Evolutionary conservation across 805 yeast genomes (phyloP).

Genomic region (Wickerhamomyces sydowiorum): DNA sequence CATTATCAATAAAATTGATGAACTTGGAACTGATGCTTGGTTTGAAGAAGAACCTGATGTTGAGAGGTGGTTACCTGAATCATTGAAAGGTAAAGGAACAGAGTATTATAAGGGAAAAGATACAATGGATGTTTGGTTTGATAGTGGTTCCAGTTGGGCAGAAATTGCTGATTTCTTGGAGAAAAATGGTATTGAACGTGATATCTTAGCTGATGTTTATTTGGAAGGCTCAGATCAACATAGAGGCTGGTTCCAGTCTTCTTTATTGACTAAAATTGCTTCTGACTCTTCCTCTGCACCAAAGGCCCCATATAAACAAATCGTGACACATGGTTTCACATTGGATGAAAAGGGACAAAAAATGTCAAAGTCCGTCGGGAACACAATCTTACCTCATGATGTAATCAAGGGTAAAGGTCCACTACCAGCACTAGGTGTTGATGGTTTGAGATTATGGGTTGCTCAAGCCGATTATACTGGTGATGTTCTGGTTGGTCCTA

Average conservation of each 20-base stretch:
- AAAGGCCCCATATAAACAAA: slow-evolving; percentile 60
- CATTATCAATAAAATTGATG: slow-evolving; percentile 50
- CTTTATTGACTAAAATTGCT: slow-evolving; percentile 73
- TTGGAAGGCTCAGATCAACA: slow-evolving; percentile 98
- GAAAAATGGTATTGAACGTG: slow-evolving; percentile 31
- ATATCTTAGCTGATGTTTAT: slow-evolving; percentile 69
- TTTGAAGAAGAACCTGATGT: slow-evolving; percentile 50
- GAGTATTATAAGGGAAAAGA: slow-evolving; percentile 66
- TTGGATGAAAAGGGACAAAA: slow-evolving; percentile 81
- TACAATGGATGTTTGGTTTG: slow-evolving; percentile 99
- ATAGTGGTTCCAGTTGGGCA: slow-evolving; percentile 92
- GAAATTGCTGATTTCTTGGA: slow-evolving; percentile 37
- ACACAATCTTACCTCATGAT: slow-evolving; percentile 63
- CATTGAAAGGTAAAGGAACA: slow-evolving; percentile 33
- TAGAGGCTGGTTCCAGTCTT: slow-evolving; percentile 98
- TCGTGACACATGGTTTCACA: slow-evolving; percentile 92
- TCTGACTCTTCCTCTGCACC: slow-evolving; percentile 18
- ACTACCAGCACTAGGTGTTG: slow-evolving; percentile 72
- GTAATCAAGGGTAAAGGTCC: slow-evolving; percentile 56
- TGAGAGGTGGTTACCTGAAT: slow-evolving; percentile 69
- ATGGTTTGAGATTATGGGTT: slow-evolving; percentile 86
- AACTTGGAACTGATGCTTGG: slow-evolving; percentile 76
- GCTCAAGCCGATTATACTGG: slow-evolving; percentile 83
- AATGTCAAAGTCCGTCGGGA: slow-evolving; percentile 93
- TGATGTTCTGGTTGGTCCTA: slow-evolving; percentile 73